These are phyloP conservation scores for Prunus mira DNA, from an alignment of 306 rosid species.

Conservation along the genomic window DNA sequence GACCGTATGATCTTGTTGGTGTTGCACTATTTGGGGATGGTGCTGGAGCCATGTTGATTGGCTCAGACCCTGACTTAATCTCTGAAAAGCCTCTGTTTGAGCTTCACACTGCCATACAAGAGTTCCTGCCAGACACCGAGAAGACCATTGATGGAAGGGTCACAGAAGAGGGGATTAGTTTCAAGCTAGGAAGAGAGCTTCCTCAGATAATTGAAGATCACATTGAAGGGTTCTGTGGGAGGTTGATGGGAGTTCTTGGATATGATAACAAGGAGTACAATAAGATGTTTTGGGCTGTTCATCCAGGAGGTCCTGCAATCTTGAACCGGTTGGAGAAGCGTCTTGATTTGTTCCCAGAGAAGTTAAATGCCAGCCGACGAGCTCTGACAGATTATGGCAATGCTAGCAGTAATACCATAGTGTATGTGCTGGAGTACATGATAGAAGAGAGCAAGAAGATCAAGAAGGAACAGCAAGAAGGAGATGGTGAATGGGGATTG, in stretches of 20 bases:
- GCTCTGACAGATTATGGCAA: slow-evolving; percentile 88
- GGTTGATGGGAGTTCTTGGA: slow-evolving; percentile 45
- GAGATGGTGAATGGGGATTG: slow-evolving; percentile 66
- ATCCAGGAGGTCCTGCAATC: slow-evolving; percentile 92
- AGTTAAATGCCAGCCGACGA: slow-evolving; percentile 66
- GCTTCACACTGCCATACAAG: slow-evolving; percentile 74
- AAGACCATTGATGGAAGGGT: slow-evolving; percentile 79
- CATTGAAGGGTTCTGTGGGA: slow-evolving; percentile 70
- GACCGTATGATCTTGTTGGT: slow-evolving; percentile 93
- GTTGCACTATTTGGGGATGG: slow-evolving; percentile 91
- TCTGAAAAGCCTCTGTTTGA: slow-evolving; percentile 72
- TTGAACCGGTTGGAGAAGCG: slow-evolving; percentile 73
- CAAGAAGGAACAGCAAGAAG: slow-evolving; percentile 43
- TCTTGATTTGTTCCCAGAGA: slow-evolving; percentile 73
- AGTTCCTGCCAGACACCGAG: slow-evolving; percentile 69
- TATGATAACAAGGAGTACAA: slow-evolving; percentile 49
- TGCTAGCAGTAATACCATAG: slow-evolving; percentile 84
- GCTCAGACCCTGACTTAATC: slow-evolving; percentile 48
- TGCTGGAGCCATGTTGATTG: slow-evolving; percentile 83
- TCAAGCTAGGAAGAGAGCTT: slow-evolving; percentile 73
- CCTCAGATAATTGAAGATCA: slow-evolving; percentile 85
- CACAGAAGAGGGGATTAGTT: slow-evolving; percentile 88
- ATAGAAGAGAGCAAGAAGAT: slow-evolving; percentile 56
- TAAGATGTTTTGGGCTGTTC: slow-evolving; percentile 83
- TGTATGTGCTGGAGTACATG: slow-evolving; percentile 85